These are phyloP conservation scores for Mortierella alpina DNA, from an alignment of 192 early-diverging fungal species.

Conservation along the genomic window DNA sequence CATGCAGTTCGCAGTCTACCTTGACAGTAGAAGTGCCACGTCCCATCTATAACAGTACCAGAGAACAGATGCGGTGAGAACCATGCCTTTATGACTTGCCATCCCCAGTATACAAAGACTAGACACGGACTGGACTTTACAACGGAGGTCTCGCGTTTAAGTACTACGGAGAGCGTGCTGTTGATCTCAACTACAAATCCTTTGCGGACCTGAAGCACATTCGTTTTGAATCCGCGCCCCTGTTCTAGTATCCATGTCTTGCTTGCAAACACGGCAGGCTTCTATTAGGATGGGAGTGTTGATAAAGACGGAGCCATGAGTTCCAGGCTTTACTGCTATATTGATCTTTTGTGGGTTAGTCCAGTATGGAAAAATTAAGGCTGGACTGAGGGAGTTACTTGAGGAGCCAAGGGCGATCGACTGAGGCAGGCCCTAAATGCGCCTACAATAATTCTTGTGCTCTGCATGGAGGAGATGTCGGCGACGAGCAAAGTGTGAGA, in stretches of 20 bases:
- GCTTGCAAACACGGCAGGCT: not conserved
- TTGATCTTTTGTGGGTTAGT: no score
- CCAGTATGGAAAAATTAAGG: not conserved
- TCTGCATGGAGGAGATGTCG: not conserved
- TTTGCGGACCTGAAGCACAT: conserved; percentile 65
- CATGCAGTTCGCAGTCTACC: not conserved
- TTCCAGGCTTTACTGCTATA: no score
- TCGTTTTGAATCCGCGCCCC: conserved; percentile 62
- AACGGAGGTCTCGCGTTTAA: conserved; percentile 70
- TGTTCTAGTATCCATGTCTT: conserved; percentile 5
- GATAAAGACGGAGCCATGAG: no score
- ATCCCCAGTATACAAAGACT: not conserved
- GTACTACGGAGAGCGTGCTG: conserved; percentile 74
- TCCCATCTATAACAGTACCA: conserved; percentile 22
- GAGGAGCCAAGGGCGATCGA: not conserved
- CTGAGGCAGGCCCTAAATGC: not conserved
- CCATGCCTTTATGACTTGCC: not conserved
- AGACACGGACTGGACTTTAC: conserved; percentile 23
- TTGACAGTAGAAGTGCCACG: conserved; percentile 43
- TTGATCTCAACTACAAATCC: conserved; percentile 79
- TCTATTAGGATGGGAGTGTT: not conserved
- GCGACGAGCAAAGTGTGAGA: not conserved
- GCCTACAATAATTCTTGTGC: conserved; percentile 1
- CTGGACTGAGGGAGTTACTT: not conserved
- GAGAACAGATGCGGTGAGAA: not conserved